Percentiles rank a stretch among this genome's conserved stretches.
These are phyloP conservation scores for Novymonas esmeraldas DNA, from an alignment of 208 protist genomes.

Conservation along the genomic window DNA sequence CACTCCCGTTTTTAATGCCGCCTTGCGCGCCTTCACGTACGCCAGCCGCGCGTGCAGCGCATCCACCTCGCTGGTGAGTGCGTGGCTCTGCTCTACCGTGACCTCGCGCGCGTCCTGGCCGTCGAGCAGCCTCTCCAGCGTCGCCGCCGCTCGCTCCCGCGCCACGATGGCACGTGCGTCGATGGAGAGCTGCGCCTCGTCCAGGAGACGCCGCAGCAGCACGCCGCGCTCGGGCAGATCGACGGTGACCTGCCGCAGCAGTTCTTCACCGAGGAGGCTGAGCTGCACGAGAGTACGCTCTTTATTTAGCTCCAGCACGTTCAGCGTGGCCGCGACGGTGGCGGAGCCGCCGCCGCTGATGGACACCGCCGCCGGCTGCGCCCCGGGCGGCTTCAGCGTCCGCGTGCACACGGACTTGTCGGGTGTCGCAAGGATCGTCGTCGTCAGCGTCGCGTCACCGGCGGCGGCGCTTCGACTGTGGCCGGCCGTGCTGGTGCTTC, in stretches of 20 bases:
- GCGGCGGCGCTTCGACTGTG: too few species aligned
- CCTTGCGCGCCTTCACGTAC: constrained; percentile 27
- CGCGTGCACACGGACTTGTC: constrained; percentile 23
- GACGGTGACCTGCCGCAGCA: constrained; percentile 63
- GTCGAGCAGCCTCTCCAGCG: constrained; percentile 28
- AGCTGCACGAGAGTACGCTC: constrained; percentile 50
- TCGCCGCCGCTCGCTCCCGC: constrained; percentile 19
- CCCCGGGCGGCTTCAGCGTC: constrained; percentile 20
- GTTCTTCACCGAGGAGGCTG: constrained; percentile 47
- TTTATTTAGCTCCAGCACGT: constrained; percentile 48
- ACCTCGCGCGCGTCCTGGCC: constrained; percentile 37
- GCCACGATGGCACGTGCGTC: constrained; percentile 35
- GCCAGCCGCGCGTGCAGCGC: constrained; percentile 27
- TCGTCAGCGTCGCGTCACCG: not conserved
- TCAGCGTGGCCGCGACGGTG: constrained; percentile 45
- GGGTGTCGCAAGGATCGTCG: constrained; percentile 11
- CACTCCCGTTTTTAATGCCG: constrained; percentile 20
- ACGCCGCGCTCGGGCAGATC: constrained; percentile 69
- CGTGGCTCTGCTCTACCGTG: not conserved
- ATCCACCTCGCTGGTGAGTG: constrained; percentile 35
- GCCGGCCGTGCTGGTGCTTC: constrained; percentile 6
- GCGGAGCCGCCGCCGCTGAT: constrained; percentile 41
- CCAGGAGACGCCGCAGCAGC: constrained; percentile 53
- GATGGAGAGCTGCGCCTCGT: constrained; percentile 53
- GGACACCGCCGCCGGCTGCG: constrained; percentile 20